These are phyloP conservation scores for Rhizopogon vesiculosus DNA, from an alignment of 768 basidiomycete species.

Conservation along the genomic window DNA sequence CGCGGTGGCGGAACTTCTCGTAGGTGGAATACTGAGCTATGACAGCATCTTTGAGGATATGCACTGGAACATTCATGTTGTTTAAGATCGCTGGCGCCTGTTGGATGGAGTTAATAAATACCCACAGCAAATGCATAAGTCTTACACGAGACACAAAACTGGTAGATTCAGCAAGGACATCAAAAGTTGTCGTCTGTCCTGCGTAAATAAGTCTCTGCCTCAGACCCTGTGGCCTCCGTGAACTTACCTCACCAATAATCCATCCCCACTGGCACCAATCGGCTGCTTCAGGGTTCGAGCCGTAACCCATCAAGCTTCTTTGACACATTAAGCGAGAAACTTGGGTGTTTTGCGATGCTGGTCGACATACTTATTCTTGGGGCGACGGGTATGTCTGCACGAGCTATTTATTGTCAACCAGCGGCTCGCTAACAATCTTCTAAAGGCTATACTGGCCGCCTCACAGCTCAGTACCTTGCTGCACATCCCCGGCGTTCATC, in stretches of 20 bases:
- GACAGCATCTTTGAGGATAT: neutral
- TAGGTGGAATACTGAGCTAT: neutral
- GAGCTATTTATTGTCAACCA: neutral
- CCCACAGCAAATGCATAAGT: neutral
- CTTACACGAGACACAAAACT: neutral
- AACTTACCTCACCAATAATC: no score
- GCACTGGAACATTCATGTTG: neutral
- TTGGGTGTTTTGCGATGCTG: no score
- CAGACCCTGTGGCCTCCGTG: no score
- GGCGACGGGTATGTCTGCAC: constrained; percentile 45
- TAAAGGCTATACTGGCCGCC: constrained; percentile 63
- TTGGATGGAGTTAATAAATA: neutral
- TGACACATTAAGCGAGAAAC: no score
- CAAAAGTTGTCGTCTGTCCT: no score
- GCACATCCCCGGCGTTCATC: constrained; percentile 50
- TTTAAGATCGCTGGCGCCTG: neutral
- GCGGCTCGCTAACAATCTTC: neutral
- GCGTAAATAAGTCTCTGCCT: no score
- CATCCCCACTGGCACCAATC: no score
- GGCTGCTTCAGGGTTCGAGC: no score
- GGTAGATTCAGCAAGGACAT: no score
- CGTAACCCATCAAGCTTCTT: no score
- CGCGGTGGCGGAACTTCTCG: neutral
- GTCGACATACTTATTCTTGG: constrained; percentile 66
- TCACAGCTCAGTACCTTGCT: constrained; percentile 63